Conservation (phyloP, 1,284 basidiomycete species). For the Cryptococcus jaspeensis region DNA sequence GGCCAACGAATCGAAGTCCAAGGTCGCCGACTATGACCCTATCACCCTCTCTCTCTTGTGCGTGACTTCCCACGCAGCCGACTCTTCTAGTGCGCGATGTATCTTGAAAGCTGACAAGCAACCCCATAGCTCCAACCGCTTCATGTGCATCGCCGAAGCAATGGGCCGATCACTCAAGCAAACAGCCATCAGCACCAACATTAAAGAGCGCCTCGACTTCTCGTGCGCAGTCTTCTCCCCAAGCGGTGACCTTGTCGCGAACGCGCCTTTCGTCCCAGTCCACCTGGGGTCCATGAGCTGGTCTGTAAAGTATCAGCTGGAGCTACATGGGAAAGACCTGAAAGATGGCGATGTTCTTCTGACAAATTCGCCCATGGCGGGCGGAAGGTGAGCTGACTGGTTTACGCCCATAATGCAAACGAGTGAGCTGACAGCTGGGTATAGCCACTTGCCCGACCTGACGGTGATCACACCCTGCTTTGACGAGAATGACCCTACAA, state of each 20-base stretch:
- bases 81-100: background rate
- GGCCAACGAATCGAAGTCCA: constrained; percentile 4
- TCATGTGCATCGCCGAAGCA: constrained; percentile 52
- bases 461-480: constrained; percentile 45
- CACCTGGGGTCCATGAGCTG: constrained; percentile 53
- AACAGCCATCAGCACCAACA: constrained; percentile 52
- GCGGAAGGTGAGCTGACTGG: constrained; percentile 23
- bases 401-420: background rate
- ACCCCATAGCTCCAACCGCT: constrained; percentile 29
- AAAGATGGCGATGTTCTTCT: constrained; percentile 54
- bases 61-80: too few relatives aligned
- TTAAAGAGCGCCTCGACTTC: constrained; percentile 52
- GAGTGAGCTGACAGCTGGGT: background rate
- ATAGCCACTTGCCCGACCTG: constrained; percentile 39
- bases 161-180: constrained; percentile 56
- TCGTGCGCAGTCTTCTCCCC: constrained; percentile 56
- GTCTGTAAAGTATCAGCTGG: constrained; percentile 50
- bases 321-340: constrained; percentile 39
- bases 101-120: background rate
- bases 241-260: constrained; percentile 54
- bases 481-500: constrained; percentile 19
- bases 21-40: constrained; percentile 27
- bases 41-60: constrained; percentile 39
- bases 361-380: constrained; percentile 52
- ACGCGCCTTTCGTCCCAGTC: constrained; percentile 57